phyloP scores from a whole-genome alignment of 768 basidiomycete species.

The Pleurotus ostreatus region DNA sequence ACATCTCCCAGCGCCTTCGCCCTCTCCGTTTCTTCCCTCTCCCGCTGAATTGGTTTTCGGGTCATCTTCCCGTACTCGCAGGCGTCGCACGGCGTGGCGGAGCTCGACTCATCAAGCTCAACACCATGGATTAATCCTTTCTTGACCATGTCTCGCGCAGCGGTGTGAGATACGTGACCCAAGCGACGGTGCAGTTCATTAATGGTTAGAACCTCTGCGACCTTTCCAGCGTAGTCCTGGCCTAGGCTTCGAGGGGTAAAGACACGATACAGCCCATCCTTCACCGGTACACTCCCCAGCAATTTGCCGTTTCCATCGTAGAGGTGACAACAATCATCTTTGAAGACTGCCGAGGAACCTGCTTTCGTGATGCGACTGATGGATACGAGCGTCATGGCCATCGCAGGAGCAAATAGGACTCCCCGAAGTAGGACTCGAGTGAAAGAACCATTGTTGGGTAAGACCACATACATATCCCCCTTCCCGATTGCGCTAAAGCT shows the following conservation, averaged over 20 bases:
- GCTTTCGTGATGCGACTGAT: slow-evolving; percentile 2
- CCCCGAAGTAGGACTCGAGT: slow-evolving; percentile 6
- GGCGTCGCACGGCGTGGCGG: slow-evolving; percentile 17
- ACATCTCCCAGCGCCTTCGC: slow-evolving; percentile 11
- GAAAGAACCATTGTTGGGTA: not conserved
- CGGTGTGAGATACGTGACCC: slow-evolving; percentile 14
- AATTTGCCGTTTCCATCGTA: slow-evolving; percentile 6
- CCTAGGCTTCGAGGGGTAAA: not conserved
- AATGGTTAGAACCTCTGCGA: slow-evolving; percentile 3
- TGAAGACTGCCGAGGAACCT: slow-evolving; percentile 3
- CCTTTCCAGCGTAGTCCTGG: not conserved
- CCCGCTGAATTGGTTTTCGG: slow-evolving; percentile 12
- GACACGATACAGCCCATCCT: slow-evolving; percentile 17
- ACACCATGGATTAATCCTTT: slow-evolving; percentile 14
- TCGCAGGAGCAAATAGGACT: slow-evolving; percentile 11
- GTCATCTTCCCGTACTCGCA: slow-evolving; percentile 28
- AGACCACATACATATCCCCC: slow-evolving; percentile 11
- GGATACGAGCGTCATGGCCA: slow-evolving; percentile 9
- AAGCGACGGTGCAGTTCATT: slow-evolving; percentile 16
- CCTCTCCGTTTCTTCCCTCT: slow-evolving; percentile 12
- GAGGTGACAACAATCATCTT: slow-evolving; percentile 11
- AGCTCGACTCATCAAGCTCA: slow-evolving; percentile 7
- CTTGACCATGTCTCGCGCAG: slow-evolving; percentile 13
- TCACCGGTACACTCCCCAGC: slow-evolving; percentile 17
- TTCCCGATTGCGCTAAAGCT: slow-evolving; percentile 12